phyloP scores from a whole-genome alignment of 78 protist genomes.

The Creolimax fragrantissima region DNA sequence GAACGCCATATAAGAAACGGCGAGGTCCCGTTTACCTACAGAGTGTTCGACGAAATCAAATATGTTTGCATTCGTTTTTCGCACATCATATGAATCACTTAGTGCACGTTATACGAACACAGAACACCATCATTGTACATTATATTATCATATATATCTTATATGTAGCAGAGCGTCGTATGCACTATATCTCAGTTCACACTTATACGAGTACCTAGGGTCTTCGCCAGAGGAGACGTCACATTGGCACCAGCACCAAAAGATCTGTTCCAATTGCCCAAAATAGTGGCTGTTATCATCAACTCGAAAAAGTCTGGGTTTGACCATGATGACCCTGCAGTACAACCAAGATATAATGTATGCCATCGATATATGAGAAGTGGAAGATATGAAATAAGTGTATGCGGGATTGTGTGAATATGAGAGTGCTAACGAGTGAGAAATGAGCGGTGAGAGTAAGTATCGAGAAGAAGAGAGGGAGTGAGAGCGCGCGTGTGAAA shows the following conservation, averaged over 20 bases:
- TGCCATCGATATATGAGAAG: no score
- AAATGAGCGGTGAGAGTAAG: not conserved
- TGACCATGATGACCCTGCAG: not conserved
- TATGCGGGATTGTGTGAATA: not conserved
- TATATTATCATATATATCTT: no score
- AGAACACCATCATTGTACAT: no score
- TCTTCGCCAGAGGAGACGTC: conserved; percentile 43
- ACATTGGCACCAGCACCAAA: conserved; percentile 51
- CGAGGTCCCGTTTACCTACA: conserved; percentile 51
- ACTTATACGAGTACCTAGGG: not conserved
- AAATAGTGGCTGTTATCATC: conserved; percentile 14
- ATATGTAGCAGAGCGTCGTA: no score
- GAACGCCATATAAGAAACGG: conserved; percentile 61
- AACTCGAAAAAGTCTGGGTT: not conserved
- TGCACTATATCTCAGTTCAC: no score
- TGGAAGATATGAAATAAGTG: not conserved
- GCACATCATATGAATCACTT: no score
- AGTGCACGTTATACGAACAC: no score
- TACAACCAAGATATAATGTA: not conserved
- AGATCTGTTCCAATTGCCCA: conserved; percentile 68
- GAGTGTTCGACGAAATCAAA: no score
- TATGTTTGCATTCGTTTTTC: no score
- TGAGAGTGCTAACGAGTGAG: not conserved
- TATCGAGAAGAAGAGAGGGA: not conserved
- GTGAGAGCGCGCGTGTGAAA: not conserved